These are phyloP conservation scores for Nymphaea colorata DNA, from an alignment of 164 flowering plant genomes.

Conservation along the genomic window DNA sequence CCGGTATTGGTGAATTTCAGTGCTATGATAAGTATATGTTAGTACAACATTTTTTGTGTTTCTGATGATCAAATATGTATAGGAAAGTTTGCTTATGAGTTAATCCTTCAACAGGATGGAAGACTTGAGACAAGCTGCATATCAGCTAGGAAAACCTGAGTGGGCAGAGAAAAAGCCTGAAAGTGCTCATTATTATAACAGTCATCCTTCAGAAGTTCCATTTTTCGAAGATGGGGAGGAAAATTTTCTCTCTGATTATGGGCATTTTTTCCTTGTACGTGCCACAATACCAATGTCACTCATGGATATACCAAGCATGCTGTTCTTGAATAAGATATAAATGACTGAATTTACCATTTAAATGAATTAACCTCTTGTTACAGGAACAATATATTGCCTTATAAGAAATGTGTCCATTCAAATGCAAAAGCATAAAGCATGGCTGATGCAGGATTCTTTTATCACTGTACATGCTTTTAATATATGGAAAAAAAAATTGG, in stretches of 20 bases:
- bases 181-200: constrained; percentile 44
- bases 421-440: not conserved
- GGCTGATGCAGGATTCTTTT: not conserved
- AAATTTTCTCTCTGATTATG: constrained; percentile 47
- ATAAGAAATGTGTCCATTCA: not conserved
- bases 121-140: constrained; percentile 34
- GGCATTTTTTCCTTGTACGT: constrained; percentile 47
- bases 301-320: not conserved
- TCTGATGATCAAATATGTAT: not conserved
- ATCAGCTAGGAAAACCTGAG: constrained; percentile 36
- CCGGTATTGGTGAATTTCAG: constrained; percentile 61
- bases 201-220: constrained; percentile 33
- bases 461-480: not conserved
- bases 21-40: constrained; percentile 60
- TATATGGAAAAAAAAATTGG: not conserved
- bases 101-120: constrained; percentile 26
- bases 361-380: not conserved
- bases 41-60: constrained; percentile 3
- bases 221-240: constrained; percentile 45
- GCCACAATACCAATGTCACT: not conserved
- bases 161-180: constrained; percentile 52
- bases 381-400: not conserved
- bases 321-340: not conserved
- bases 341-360: not conserved
- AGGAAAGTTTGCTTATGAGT: not conserved